Evolutionary conservation across 106 monocot species (phyloP), one percentile per base, ranked within the genome.

Genomic region (Platanthera zijinensis): DNA sequence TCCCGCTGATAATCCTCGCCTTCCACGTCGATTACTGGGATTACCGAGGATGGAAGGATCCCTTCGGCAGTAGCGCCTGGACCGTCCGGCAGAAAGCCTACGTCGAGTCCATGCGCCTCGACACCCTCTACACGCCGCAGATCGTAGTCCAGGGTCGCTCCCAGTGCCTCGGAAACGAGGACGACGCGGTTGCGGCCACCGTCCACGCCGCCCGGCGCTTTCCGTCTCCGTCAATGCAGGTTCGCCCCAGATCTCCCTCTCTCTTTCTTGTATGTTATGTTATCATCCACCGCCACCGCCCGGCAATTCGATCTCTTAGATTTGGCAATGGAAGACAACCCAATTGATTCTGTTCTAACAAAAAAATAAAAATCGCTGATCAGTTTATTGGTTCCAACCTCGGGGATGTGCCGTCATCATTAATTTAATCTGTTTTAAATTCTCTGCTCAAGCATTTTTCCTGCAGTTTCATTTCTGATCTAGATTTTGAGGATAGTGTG

Each of bases 11-110:
- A 32, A 85, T 90, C 63, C 77, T 95, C 54, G 86, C 57, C 25
- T 92, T 90, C 79, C 95, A 95, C 84, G 95, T 95, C 69, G 95
- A 95, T 57, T 92, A 92, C 78, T 95, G 92, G 95, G 95, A 95
- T 56, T 89, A 95, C 80, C 45, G 85, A 6, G 95, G 95, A 15
- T 95, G 95, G 95, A 90, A 92, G 90, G 95, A 95, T 68, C 90
- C 88, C 1, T 95, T 88, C 77, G 95, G 82, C 7, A 86, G 86
- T 19, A 95, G 90, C 85, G 71, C 57, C 8, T 95, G 92, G 92
- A 90, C 95, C 5, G 95, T 95, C 57, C 80, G 95, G 54, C 95
- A 95, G 85, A 95, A 95, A 90, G 83, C 92, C 10, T 90, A 87
- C 75, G 95, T 90, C 61, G 92, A 92, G 82, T 48, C 83, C 14